Evolutionary conservation across 768 basidiomycete genomes (phyloP).

Genomic region (Kwoniella sp.): DNA sequence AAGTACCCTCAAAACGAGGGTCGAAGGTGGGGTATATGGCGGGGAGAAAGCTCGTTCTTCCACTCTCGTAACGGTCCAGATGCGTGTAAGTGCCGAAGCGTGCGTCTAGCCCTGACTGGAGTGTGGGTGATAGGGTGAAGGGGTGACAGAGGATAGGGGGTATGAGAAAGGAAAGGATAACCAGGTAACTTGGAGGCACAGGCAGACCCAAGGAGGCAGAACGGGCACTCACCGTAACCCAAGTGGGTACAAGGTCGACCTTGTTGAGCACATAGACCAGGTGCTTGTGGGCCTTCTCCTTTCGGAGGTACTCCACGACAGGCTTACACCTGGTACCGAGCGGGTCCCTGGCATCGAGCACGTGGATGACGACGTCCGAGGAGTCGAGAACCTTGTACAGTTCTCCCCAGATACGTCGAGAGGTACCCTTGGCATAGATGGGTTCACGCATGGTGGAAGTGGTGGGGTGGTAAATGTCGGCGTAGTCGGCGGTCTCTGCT

Average conservation of each 20-base stretch:
- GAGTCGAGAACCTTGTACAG: constrained; percentile 99
- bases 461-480: constrained; percentile 42
- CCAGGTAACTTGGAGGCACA: background rate
- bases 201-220: constrained; percentile 3
- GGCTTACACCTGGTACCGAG: constrained; percentile 92
- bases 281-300: constrained; percentile 97
- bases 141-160: constrained; percentile 5
- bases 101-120: constrained; percentile 53
- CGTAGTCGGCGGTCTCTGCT: constrained; percentile 11
- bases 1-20: constrained; percentile 34
- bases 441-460: constrained; percentile 64
- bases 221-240: constrained; percentile 78
- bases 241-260: constrained; percentile 95
- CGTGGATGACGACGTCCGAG: constrained; percentile 90
- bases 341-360: constrained; percentile 92
- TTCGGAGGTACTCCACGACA: constrained; percentile 83
- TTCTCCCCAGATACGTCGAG: constrained; percentile 92
- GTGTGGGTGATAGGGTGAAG: constrained; percentile 48
- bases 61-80: constrained; percentile 56
- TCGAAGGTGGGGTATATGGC: constrained; percentile 31
- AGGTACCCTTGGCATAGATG: constrained; percentile 92
- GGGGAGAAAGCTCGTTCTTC: constrained; percentile 53
- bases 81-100: constrained; percentile 36
- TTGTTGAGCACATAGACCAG: constrained; percentile 96
- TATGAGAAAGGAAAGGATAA: background rate